Evolutionary conservation across 345 rosid genomes (phyloP), one percentile per base, ranked within the genome.

Genomic region (Conringia planisiliqua): DNA sequence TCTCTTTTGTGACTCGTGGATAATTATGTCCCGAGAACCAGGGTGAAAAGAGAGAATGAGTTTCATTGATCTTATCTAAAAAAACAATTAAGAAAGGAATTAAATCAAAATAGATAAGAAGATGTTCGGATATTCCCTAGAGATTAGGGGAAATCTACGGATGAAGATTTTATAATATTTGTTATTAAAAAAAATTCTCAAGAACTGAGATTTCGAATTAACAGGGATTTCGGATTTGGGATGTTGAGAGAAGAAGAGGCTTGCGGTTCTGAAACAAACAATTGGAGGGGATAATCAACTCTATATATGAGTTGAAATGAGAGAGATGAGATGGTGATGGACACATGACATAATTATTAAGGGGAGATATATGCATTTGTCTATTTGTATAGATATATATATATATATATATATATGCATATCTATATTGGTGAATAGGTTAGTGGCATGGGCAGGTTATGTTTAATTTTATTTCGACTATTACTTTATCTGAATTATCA

Each of bases 31-130:
- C 72, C 68, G 72, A 66, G 60, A 66, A 58, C 60, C 11, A 0
- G 24, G 78, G 66, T 56, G 42, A 46, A 67, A 57, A 66, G 67
- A 66, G 61, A 66, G 72, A 66, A 74, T 74, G 78, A 38, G 78
- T 66, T 57, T 74, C 61, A 48, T 57, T 74, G 72, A 57, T 74
- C 78, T 74, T 74, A 74, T 74, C 72, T 58, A 66, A 26, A 66
- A 0, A 33, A 36, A 35, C 38, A 33, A 73, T 6, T 4, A 30
- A 40, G 18, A 64, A 73, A 7, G 8, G 57, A 38, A 14, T 14
- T 50, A 60, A 63, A 62, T 20, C 13, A 50, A 52, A 36, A 18
- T 56, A 56, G 66, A 73, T 64, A 64, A 73, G 65, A 55, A 64
- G 57, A 55, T 43, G 55, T 52, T 62, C 17, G 76, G 46, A 72